Conservation (phyloP, 1,139 yeast genomes). For the Fermentozyma sake region DNA sequence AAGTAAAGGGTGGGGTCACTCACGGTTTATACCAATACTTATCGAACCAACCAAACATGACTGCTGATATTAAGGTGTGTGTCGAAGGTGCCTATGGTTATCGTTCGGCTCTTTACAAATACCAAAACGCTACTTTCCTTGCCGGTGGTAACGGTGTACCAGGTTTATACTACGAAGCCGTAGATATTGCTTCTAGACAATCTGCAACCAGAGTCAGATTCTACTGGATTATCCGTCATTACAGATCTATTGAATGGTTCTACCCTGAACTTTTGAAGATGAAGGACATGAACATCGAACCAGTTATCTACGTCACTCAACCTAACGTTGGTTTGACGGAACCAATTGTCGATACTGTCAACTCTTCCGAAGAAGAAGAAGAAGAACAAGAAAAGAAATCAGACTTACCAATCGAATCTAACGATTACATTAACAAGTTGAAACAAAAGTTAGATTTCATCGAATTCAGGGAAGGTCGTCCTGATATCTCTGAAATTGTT, state of each 20-base stretch:
- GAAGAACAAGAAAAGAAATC: slow-evolving; percentile 12
- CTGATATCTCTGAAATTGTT: slow-evolving; percentile 35
- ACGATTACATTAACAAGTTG: slow-evolving; percentile 10
- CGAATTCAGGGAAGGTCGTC: slow-evolving; percentile 45
- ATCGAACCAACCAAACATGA: slow-evolving; percentile 42
- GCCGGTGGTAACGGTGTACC: slow-evolving; percentile 79
- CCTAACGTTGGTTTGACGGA: slow-evolving; percentile 17
- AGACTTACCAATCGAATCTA: slow-evolving; percentile 9
- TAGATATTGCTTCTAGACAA: slow-evolving; percentile 16
- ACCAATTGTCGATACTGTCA: slow-evolving; percentile 8
- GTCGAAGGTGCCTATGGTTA: slow-evolving; percentile 45
- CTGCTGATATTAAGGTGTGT: slow-evolving; percentile 27
- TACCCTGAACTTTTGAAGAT: slow-evolving; percentile 19
- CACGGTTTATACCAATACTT: slow-evolving; percentile 35
- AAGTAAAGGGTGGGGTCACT: slow-evolving; percentile 38
- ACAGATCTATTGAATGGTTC: slow-evolving; percentile 29
- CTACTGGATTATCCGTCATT: slow-evolving; percentile 47
- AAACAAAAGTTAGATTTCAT: slow-evolving; percentile 26
- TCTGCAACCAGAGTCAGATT: slow-evolving; percentile 25
- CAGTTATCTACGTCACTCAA: slow-evolving; percentile 32
- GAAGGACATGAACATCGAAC: slow-evolving; percentile 28
- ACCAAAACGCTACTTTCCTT: slow-evolving; percentile 50
- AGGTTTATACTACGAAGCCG: slow-evolving; percentile 33
- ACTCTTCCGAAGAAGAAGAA: slow-evolving; percentile 5
- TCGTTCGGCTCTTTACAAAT: slow-evolving; percentile 35